Base-by-base conservation (phyloP, 345 rosid species). In the Firmiana major region DNA sequence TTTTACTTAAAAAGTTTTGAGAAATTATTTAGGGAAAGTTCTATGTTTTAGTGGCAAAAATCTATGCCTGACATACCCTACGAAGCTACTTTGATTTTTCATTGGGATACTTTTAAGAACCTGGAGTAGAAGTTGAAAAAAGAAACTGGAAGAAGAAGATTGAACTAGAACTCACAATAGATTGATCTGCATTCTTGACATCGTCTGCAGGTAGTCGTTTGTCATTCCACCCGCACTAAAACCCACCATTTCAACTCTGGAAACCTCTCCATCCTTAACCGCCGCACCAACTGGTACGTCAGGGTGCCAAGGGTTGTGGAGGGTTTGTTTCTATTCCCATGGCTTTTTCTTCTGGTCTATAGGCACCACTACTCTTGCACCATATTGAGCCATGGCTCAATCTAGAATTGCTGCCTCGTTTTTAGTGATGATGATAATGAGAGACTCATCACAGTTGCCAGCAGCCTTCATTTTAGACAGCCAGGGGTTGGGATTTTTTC, bases 241-340 rank as follows among this genome's bases (percentile, higher is more conserved):
- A 71, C 88, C 89, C 87, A 89, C 75, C 92, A 89, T 89, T 81
- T 89, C 94, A 73, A 90, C 85, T 75, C 89, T 78, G 63, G 86
- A 90, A 77, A 87, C 54, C 87, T 87, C 89, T 6, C 88, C 85
- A 0, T 34, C 76, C 15, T 16, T 75, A 4, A 84, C 88, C 77
- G 84, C 87, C 0, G 79, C 88, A 49, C 80, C 90, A 0, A 85
- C 83, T 0, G 91, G 94, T 71, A 89, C 81, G 63, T 87, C 87
- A 0, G 94, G 92, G 65, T 86, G 94, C 94, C 94, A 90, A 77
- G 89, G 75, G 86, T 83, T 89, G 81, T 84, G 91, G 38, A 87
- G 87, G 13, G 88, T 85, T 69, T 83, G 79, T 72, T 83, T 79
- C 79, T 90, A 89, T 73, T 85, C 87, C 82, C 83, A 79, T 73